Percentiles rank a stretch among this genome's conserved stretches.
Conservation (phyloP, 345 rosid species). For the Eucalyptus erythrocorys region DNA sequence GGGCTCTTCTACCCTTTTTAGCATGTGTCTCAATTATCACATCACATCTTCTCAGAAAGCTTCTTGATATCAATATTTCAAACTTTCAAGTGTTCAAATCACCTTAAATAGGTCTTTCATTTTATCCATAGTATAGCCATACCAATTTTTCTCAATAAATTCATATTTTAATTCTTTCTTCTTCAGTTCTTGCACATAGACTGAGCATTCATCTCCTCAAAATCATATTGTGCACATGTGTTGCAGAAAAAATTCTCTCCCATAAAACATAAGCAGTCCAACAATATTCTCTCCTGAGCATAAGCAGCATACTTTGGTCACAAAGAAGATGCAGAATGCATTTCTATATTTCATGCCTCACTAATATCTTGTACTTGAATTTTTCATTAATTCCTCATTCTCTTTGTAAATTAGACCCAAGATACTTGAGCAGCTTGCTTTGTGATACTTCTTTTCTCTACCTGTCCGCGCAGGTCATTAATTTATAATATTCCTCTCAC, state of each 20-base stretch:
- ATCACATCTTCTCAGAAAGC: neutral
- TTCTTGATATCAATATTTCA: neutral
- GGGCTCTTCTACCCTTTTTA: neutral
- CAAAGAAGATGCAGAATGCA: neutral
- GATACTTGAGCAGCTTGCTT: neutral
- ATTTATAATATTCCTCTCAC: neutral
- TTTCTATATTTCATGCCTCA: neutral
- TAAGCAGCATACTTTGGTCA: neutral
- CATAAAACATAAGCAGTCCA: neutral
- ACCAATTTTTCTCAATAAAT: neutral
- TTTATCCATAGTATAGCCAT: neutral
- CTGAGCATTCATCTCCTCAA: neutral
- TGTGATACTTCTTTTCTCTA: neutral
- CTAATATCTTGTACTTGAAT: neutral
- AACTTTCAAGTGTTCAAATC: neutral
- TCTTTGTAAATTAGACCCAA: neutral
- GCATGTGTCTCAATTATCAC: neutral
- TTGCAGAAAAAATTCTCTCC: neutral
- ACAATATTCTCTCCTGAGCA: neutral
- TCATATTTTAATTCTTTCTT: neutral
- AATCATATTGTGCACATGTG: neutral
- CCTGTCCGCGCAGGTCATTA: neutral
- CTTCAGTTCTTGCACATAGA: neutral
- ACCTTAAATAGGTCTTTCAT: neutral
- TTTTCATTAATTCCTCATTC: neutral